Evolutionary conservation across 164 flowering plant genomes (phyloP), one percentile per base, ranked within the genome.

Genomic region (Stephania cephalantha): DNA sequence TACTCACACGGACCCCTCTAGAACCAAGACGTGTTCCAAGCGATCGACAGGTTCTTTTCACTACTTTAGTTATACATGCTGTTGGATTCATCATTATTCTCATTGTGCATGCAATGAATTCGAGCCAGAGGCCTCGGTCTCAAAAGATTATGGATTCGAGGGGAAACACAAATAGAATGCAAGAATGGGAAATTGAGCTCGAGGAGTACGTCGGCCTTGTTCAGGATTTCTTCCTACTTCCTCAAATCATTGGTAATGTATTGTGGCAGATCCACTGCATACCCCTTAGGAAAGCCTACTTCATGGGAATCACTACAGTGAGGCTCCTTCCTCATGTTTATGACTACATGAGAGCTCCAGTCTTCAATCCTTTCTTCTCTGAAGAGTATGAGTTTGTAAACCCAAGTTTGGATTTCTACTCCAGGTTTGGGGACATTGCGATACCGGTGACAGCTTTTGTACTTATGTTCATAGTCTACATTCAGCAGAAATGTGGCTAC

Each of bases 151-250:
- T 83, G 1, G 89, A 84, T 76, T 70, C 81, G 20, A 72, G 71
- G 1, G 85, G 87, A 29, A 83, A 82, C 72, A 73, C 82, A 9
- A 83, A 69, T 66, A 72, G 73, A 9, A 42, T 79, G 20, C 76
- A 70, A n/a, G 85, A 80, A 70, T 91, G 97, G 98, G 88, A 86
- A 81, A 84, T 84, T 10, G 80, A 87, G 76, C 84, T 92, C 7
- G 89, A 89, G 78, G 97, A 92, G 85, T 92, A 94, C 78, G 77
- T 87, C 15, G 98, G 98, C 74, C 89, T 92, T 30, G 85, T 88
- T 73, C 95, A 94, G 79, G 97, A 92, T 73, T 88, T 94, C 68
- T 94, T 90, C 84, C 80, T 94, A 73, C 89, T 94, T 73, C 97
- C 98, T 66, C 97, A 94, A 77, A 84, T 92, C 35, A 84, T 94